Conservation (phyloP, 495 filamentous ascomycete genomes). For the Letharia lupina region DNA sequence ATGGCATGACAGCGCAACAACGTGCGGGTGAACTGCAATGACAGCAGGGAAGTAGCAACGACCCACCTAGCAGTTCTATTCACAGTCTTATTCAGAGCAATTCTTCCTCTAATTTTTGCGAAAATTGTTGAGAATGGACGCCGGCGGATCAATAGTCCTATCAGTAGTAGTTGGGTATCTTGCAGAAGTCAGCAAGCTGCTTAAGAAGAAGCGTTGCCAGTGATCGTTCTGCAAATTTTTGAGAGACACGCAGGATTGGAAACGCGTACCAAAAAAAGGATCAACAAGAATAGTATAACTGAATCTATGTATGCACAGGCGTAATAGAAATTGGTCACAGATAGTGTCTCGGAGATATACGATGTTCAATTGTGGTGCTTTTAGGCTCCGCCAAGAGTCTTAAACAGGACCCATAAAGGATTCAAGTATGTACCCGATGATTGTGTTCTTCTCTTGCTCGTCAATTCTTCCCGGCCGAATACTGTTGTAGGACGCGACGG, state of each 20-base stretch:
- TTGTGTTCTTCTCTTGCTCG: neutral
- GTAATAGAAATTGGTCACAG: neutral
- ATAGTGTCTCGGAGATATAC: neutral
- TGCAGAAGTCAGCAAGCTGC: neutral
- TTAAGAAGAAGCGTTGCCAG: neutral
- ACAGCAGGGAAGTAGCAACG: neutral
- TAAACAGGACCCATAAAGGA: neutral
- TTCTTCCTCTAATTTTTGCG: slow-evolving; percentile 2
- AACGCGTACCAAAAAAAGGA: neutral
- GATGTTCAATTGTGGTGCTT: slow-evolving; percentile 1
- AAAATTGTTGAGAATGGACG: neutral
- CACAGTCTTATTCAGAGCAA: slow-evolving; percentile 3
- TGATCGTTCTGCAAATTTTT: neutral
- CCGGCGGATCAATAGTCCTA: neutral
- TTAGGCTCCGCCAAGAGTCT: neutral
- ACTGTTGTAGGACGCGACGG: neutral
- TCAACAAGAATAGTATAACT: slow-evolving; percentile 1
- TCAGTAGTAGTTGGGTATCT: slow-evolving; percentile 13
- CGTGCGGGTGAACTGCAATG: neutral
- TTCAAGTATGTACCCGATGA: neutral
- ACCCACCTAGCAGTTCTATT: slow-evolving; percentile 17
- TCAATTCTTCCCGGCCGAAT: neutral
- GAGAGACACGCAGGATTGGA: neutral
- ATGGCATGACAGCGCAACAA: neutral
- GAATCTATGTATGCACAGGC: slow-evolving; percentile 10